These are phyloP conservation scores for Phytophthora pluvialis DNA, from an alignment of 352 stramenopile species.

Conservation along the genomic window DNA sequence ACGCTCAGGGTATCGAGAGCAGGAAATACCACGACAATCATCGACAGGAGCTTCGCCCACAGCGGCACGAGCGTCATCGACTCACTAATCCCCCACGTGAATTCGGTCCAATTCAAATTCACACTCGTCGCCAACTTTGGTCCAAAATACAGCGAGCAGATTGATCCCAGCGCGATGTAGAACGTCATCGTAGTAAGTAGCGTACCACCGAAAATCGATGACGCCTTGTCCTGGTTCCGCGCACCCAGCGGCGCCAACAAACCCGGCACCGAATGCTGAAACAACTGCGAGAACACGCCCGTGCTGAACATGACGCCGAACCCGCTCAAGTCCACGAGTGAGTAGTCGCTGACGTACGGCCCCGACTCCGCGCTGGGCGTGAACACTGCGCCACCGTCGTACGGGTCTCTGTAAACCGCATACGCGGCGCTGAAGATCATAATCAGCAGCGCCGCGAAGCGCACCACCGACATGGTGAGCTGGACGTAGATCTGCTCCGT, in stretches of 20 bases:
- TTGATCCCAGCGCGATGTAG: conserved; percentile 82
- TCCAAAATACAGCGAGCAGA: conserved; percentile 89
- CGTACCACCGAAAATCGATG: conserved; percentile 76
- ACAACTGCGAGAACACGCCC: conserved; percentile 90
- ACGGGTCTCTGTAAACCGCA: conserved; percentile 73
- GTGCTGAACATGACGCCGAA: conserved; percentile 93
- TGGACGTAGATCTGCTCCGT: conserved; percentile 91
- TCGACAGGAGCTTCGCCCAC: conserved; percentile 70
- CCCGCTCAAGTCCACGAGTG: conserved; percentile 68
- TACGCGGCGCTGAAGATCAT: conserved; percentile 87
- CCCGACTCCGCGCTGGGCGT: conserved; percentile 2
- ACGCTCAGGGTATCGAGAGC: conserved; percentile 91
- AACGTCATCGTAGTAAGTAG: conserved; percentile 86
- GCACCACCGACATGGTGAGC: conserved; percentile 85
- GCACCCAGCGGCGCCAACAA: conserved; percentile 76
- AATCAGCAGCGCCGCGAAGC: conserved; percentile 88
- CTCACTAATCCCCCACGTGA: conserved; percentile 81
- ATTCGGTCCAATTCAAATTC: conserved; percentile 93
- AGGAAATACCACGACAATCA: conserved; percentile 90
- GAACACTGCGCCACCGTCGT: conserved; percentile 52
- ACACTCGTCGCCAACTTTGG: conserved; percentile 78
- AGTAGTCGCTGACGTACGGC: conserved; percentile 68
- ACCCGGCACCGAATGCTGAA: conserved; percentile 91
- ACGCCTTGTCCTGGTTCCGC: conserved; percentile 65
- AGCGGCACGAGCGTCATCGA: conserved; percentile 52